Percentiles rank a stretch among this genome's conserved stretches.
Conservation (phyloP, 257 asterid species). For the Ehretia macrophylla region DNA sequence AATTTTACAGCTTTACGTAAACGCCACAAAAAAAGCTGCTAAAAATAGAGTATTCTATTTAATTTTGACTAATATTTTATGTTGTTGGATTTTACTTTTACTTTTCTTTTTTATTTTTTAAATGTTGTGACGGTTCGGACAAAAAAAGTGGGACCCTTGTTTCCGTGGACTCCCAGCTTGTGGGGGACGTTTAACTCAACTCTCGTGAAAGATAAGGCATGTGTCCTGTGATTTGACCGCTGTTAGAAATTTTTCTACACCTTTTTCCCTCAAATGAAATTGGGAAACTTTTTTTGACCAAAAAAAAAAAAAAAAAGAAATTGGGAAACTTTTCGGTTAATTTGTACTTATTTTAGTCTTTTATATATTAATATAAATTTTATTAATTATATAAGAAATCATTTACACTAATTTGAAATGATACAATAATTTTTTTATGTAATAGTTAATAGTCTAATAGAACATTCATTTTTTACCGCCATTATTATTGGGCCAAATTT, state of each 20-base stretch:
- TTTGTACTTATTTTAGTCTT: no score
- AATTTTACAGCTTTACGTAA: conserved; percentile 30
- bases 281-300: no score
- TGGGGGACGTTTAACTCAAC: conserved; percentile 19
- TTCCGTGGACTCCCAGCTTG: conserved; percentile 51
- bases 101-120: background rate
- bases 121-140: background rate
- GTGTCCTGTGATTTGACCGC: conserved; percentile 8
- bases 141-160: conserved; percentile 26
- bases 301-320: no score
- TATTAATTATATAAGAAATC: no score
- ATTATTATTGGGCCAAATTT: no score
- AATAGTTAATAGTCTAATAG: no score
- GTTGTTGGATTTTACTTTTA: background rate
- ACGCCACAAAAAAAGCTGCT: conserved; percentile 33
- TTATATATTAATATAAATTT: no score
- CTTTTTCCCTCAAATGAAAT: no score
- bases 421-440: no score
- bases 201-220: background rate
- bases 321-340: no score
- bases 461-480: no score
- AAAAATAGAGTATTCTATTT: background rate
- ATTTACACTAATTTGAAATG: no score
- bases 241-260: background rate
- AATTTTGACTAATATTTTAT: background rate